These are phyloP conservation scores for Mimosa pudica DNA, from an alignment of 306 rosid genomes.

Conservation along the genomic window DNA sequence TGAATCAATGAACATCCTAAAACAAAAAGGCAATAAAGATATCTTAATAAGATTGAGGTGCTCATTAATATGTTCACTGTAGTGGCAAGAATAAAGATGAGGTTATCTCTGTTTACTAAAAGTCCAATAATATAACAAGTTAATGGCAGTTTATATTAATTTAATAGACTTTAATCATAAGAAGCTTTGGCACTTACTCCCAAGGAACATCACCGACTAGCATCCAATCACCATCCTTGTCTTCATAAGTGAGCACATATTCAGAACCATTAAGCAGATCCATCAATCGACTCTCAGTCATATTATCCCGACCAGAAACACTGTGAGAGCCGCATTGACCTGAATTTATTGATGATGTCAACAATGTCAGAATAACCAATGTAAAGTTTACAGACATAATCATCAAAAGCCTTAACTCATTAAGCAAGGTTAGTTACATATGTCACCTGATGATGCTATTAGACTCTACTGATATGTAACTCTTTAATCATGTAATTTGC, in stretches of 20 bases:
- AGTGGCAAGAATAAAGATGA: not conserved
- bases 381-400: not conserved
- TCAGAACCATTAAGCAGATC: constrained; percentile 92
- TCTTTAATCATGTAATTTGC: not conserved
- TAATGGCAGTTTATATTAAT: not conserved
- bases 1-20: constrained; percentile 85
- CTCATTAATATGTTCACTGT: not conserved
- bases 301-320: constrained; percentile 62
- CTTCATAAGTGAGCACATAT: constrained; percentile 95
- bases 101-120: not conserved
- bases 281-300: constrained; percentile 77
- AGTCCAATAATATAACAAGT: not conserved
- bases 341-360: constrained; percentile 35
- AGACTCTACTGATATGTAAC: not conserved
- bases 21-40: constrained; percentile 31
- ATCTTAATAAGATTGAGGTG: constrained; percentile 2
- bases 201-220: constrained; percentile 98
- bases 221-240: constrained; percentile 98
- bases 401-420: not conserved
- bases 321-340: constrained; percentile 89
- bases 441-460: not conserved
- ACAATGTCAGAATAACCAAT: constrained; percentile 19
- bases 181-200: constrained; percentile 66
- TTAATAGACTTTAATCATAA: constrained; percentile 13
- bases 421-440: not conserved